Conservation (phyloP, 345 rosid species). For the Isatis tinctoria region DNA sequence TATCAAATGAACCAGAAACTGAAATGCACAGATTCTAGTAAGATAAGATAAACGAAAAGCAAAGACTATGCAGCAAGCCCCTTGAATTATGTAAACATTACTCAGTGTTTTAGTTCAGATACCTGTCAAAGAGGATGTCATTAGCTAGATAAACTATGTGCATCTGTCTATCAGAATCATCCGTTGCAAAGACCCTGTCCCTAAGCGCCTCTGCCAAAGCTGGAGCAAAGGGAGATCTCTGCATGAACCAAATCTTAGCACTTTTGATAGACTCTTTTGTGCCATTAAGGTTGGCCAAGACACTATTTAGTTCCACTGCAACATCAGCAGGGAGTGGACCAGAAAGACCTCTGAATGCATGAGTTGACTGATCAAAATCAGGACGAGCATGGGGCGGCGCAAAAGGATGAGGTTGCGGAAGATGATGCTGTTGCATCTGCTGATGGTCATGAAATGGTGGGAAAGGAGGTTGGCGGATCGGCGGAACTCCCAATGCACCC, state of each 20-base stretch:
- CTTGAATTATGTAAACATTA: background rate
- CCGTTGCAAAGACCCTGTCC: constrained; percentile 72
- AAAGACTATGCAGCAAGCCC: background rate
- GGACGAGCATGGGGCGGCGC: constrained; percentile 46
- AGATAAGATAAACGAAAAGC: background rate
- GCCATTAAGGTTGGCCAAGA: constrained; percentile 77
- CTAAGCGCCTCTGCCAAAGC: constrained; percentile 89
- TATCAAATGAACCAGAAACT: background rate
- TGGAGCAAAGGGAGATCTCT: constrained; percentile 91
- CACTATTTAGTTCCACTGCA: constrained; percentile 66
- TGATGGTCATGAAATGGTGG: constrained; percentile 71
- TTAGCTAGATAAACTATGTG: constrained; percentile 89
- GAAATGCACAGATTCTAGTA: background rate
- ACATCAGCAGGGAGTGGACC: constrained; percentile 93
- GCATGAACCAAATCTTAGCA: constrained; percentile 99
- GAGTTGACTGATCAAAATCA: constrained; percentile 71
- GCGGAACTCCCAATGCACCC: constrained; percentile 56
- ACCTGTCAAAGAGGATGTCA: constrained; percentile 99
- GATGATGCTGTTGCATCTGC: constrained; percentile 66
- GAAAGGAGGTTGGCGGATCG: constrained; percentile 72
- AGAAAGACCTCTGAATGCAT: constrained; percentile 65
- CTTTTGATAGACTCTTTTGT: constrained; percentile 98
- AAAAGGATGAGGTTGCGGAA: constrained; percentile 60
- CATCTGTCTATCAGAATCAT: constrained; percentile 94
- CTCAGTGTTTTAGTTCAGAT: constrained; percentile 1